Evolutionary conservation across 495 filamentous ascomycete species (phyloP).

Genomic region (Pseudotulostoma volvatum): DNA sequence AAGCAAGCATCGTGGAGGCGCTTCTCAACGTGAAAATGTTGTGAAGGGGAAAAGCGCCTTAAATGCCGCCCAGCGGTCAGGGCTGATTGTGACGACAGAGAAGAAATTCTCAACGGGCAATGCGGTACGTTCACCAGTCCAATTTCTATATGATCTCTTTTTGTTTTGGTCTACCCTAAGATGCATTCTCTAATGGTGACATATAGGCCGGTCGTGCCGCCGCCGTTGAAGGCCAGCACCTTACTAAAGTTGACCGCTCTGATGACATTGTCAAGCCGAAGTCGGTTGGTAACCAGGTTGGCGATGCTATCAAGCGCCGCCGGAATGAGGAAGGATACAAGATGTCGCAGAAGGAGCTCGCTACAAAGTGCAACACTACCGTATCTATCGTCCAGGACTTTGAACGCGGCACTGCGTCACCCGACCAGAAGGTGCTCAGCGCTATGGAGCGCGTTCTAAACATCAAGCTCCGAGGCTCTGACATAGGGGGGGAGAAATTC

Average conservation of each 20-base stretch:
- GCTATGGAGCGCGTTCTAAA: conserved; percentile 74
- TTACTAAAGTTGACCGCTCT: conserved; percentile 94
- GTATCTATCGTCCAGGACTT: conserved; percentile 64
- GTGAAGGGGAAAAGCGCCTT: conserved; percentile 71
- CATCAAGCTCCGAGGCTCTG: conserved; percentile 63
- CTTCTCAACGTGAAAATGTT: conserved; percentile 60
- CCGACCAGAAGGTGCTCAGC: conserved; percentile 70
- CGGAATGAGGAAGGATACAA: conserved; percentile 58
- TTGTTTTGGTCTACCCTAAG: neutral
- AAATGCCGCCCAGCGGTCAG: conserved; percentile 77
- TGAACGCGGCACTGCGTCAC: conserved; percentile 63
- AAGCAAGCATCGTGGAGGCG: conserved; percentile 51
- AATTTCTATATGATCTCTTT: neutral
- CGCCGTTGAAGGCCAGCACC: conserved; percentile 71
- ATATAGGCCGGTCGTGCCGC: conserved; percentile 38
- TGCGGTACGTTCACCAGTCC: conserved; percentile 41
- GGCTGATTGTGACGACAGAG: conserved; percentile 65
- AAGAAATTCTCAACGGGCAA: conserved; percentile 79
- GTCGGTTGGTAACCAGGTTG: conserved; percentile 66
- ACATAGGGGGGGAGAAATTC: conserved; percentile 64
- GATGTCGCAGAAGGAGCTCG: conserved; percentile 95
- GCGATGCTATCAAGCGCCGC: conserved; percentile 60
- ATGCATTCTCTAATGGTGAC: conserved; percentile 1
- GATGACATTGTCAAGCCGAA: conserved; percentile 97
- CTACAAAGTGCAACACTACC: conserved; percentile 84